These are phyloP conservation scores for Calonectria pseudoreteaudii DNA, from an alignment of 2,329 filamentous ascomycete genomes.

Conservation along the genomic window DNA sequence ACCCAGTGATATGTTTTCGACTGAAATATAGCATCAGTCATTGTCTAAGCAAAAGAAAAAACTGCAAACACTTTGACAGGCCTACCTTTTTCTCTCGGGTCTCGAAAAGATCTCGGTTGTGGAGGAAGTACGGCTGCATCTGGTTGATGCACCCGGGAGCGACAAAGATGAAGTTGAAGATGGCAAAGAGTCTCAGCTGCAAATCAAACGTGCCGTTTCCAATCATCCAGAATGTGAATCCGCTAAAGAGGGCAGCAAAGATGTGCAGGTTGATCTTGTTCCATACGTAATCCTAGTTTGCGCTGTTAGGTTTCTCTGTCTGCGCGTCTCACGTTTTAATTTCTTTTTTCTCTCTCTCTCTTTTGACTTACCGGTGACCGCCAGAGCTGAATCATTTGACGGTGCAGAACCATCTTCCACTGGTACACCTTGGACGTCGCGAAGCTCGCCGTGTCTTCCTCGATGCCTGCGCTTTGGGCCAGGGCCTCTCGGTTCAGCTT, in stretches of 20 bases:
- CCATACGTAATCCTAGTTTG: slow-evolving; percentile 38
- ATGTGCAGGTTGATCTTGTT: slow-evolving; percentile 54
- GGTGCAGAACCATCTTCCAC: slow-evolving; percentile 49
- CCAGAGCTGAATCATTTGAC: slow-evolving; percentile 40
- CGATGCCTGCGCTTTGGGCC: background rate
- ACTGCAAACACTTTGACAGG: background rate
- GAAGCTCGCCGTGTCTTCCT: slow-evolving; percentile 53
- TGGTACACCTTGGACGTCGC: slow-evolving; percentile 54
- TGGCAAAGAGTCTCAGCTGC: slow-evolving; percentile 56
- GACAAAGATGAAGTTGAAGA: slow-evolving; percentile 66
- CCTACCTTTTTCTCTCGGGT: slow-evolving; percentile 58
- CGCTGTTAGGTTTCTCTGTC: background rate
- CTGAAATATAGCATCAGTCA: background rate
- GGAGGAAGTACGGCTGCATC: slow-evolving; percentile 61
- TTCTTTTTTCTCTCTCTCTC: too few species aligned
- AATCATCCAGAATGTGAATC: slow-evolving; percentile 63
- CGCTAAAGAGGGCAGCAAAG: slow-evolving; percentile 58
- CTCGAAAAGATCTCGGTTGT: slow-evolving; percentile 61
- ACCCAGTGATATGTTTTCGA: slow-evolving; percentile 63
- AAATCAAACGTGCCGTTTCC: slow-evolving; percentile 54
- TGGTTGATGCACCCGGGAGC: slow-evolving; percentile 52
- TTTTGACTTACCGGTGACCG: slow-evolving; percentile 32
- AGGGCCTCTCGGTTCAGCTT: slow-evolving; percentile 70
- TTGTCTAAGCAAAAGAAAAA: too few species aligned
- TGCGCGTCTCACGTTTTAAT: too few species aligned